Conservation (phyloP, 768 basidiomycete species). For the Amanita phalloides region DNA sequence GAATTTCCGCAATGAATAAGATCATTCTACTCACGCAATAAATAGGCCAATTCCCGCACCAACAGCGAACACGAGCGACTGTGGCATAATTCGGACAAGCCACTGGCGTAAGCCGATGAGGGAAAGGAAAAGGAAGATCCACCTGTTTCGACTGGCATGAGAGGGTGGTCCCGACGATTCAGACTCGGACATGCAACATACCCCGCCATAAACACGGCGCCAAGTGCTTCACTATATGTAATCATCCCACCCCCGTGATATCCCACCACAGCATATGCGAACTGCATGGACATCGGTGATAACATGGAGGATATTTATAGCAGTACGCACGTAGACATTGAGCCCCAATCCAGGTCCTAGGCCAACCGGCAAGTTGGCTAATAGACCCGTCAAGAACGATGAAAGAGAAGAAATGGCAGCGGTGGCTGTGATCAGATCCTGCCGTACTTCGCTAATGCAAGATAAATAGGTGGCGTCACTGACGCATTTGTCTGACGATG, state of each 20-base stretch:
- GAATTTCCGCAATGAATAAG: not conserved
- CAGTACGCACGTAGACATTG: slow-evolving; percentile 57
- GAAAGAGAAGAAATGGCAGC: slow-evolving; percentile 68
- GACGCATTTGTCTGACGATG: slow-evolving; percentile 42
- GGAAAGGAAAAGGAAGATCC: slow-evolving; percentile 75
- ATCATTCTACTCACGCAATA: slow-evolving; percentile 49
- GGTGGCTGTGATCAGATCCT: slow-evolving; percentile 76
- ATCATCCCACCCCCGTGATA: slow-evolving; percentile 69
- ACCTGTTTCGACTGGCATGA: slow-evolving; percentile 28
- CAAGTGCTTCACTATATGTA: slow-evolving; percentile 68
- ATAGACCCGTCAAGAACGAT: slow-evolving; percentile 71
- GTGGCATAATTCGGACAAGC: slow-evolving; percentile 83
- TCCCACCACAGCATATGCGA: slow-evolving; percentile 85
- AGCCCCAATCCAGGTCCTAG: slow-evolving; percentile 81
- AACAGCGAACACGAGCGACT: slow-evolving; percentile 75
- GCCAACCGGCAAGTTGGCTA: slow-evolving; percentile 82
- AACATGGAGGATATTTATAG: not conserved
- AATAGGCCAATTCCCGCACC: slow-evolving; percentile 87
- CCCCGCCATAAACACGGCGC: slow-evolving; percentile 86
- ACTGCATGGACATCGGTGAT: slow-evolving; percentile 28
- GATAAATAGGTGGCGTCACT: slow-evolving; percentile 39
- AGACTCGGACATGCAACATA: slow-evolving; percentile 19
- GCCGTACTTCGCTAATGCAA: slow-evolving; percentile 54
- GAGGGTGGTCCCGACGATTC: not conserved
- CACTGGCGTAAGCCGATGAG: slow-evolving; percentile 81